These are phyloP conservation scores for Cyathus striatus DNA, from an alignment of 768 basidiomycete species.

Conservation along the genomic window DNA sequence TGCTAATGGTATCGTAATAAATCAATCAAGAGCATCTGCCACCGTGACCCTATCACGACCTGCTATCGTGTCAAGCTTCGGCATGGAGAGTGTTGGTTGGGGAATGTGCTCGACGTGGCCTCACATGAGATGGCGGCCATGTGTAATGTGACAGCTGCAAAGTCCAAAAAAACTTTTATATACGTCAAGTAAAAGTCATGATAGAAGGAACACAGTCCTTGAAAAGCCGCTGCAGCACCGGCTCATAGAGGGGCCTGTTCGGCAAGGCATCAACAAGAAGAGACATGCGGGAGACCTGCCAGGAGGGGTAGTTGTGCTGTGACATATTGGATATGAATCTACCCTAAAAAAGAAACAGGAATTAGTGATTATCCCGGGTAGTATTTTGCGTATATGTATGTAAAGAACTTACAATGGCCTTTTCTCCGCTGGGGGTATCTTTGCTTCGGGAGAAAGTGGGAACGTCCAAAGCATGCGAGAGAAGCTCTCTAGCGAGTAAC, in stretches of 20 bases:
- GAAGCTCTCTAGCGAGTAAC: slow-evolving; percentile 32
- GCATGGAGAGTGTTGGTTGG: too few relatives aligned
- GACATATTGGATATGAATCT: background rate
- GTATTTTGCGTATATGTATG: too few relatives aligned
- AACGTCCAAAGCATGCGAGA: slow-evolving; percentile 18
- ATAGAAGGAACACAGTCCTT: background rate
- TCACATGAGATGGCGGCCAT: too few relatives aligned
- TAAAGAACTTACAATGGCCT: too few relatives aligned
- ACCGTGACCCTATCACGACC: too few relatives aligned
- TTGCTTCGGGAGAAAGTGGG: slow-evolving; percentile 5
- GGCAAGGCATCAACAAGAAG: background rate
- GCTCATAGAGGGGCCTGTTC: background rate
- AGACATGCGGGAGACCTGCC: slow-evolving; percentile 1
- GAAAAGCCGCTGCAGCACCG: background rate
- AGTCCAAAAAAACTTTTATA: too few relatives aligned
- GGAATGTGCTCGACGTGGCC: too few relatives aligned
- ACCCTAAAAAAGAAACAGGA: background rate
- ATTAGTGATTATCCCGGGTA: too few relatives aligned
- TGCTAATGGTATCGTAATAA: too few relatives aligned
- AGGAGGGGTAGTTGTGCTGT: background rate
- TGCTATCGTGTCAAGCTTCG: too few relatives aligned
- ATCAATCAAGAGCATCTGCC: too few relatives aligned
- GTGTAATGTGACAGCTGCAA: background rate
- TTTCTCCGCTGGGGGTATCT: slow-evolving; percentile 3
- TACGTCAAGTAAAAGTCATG: background rate